Conservation (phyloP, 2,329 filamentous ascomycete species). For the Claviceps monticola region DNA sequence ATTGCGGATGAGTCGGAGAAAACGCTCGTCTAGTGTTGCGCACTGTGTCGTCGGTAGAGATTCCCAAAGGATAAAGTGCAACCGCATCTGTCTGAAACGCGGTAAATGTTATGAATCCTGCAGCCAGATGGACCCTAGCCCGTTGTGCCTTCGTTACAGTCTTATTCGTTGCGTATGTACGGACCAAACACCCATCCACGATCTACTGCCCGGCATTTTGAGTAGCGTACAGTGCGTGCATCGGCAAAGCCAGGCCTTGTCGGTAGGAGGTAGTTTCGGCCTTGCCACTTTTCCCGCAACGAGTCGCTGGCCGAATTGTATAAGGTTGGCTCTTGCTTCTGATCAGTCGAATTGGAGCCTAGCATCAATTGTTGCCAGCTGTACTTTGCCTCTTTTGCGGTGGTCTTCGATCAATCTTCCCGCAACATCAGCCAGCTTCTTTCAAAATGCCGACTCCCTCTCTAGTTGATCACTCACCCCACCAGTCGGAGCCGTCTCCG, state of each 20-base stretch:
- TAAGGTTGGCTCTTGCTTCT: background rate
- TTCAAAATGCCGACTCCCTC: constrained; percentile 32
- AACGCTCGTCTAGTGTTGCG: background rate
- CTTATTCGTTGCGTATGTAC: background rate
- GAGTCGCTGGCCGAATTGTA: background rate
- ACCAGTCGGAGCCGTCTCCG: constrained; percentile 61
- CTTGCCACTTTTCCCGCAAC: background rate
- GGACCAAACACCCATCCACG: background rate
- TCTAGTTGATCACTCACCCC: constrained; percentile 70
- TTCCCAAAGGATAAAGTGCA: background rate
- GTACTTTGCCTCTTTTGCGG: background rate
- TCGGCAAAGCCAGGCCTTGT: background rate
- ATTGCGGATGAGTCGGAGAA: background rate
- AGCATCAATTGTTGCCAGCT: background rate
- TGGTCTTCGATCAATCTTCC: background rate
- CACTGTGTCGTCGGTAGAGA: background rate
- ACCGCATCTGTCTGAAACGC: background rate
- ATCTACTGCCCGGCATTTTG: background rate
- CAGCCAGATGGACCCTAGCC: background rate
- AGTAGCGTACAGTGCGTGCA: background rate
- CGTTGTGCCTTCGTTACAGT: background rate
- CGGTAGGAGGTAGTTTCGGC: background rate
- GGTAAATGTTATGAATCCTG: background rate
- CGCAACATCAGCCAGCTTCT: background rate
- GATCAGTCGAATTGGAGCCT: background rate